Percentiles rank a stretch among this genome's conserved stretches.
Conservation (phyloP, 345 rosid species). For the Dovyalis caffra region DNA sequence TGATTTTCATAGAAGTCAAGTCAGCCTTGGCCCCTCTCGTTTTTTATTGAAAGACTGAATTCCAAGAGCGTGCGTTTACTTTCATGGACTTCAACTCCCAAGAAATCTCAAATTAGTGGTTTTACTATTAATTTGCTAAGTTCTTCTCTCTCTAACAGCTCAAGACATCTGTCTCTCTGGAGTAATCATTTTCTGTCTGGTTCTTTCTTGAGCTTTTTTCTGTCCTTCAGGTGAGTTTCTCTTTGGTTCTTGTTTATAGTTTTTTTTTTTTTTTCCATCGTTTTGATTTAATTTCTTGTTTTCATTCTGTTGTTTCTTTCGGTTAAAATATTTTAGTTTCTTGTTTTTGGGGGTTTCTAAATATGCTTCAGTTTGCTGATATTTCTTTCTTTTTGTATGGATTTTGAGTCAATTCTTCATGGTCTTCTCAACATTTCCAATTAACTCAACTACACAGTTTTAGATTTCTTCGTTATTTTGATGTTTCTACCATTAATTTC, state of each 20-base stretch:
- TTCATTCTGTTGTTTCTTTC: background rate
- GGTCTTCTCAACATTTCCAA: background rate
- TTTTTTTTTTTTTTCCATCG: background rate
- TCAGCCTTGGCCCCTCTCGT: background rate
- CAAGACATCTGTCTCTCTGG: background rate
- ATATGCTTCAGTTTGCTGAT: background rate
- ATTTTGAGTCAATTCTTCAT: background rate
- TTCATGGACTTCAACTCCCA: slow-evolving; percentile 20
- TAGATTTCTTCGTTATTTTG: background rate
- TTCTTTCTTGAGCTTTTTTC: background rate
- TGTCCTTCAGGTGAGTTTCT: background rate
- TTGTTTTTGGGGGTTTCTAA: background rate
- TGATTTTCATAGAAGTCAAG: background rate
- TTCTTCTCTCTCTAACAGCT: background rate
- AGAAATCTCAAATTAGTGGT: no score
- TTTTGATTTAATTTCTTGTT: background rate
- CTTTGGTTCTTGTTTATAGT: background rate
- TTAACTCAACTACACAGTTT: background rate
- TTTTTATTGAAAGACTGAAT: background rate
- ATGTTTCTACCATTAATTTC: background rate
- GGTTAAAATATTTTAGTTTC: background rate
- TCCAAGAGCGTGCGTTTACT: background rate
- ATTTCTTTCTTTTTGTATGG: slow-evolving; percentile 3
- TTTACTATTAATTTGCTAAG: background rate
- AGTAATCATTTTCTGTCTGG: background rate